Evolutionary conservation across 352 stramenopile genomes (phyloP), one percentile per base, ranked within the genome.

Genomic region (Aphanomyces astaci): DNA sequence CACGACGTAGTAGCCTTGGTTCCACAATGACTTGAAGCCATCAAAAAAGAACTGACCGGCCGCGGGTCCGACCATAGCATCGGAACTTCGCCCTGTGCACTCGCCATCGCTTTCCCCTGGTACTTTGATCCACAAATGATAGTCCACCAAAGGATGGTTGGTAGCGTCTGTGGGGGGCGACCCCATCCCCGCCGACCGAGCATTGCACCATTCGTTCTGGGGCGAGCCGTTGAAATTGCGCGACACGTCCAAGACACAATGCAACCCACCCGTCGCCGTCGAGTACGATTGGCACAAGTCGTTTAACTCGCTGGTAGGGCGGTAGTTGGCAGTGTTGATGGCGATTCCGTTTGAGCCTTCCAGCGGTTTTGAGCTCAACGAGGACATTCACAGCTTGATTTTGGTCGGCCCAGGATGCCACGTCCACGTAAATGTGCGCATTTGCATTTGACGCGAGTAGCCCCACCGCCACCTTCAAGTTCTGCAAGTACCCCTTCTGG

Each of bases 271-370:
- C 10, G 57, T 65, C 5, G 4, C 31, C 7, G 7, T 53, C 4
- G 57, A 65, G 57, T 55, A 92, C 54, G 74, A 86, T 36, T 49
- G 70, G 69, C 81, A 92, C 3, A 88, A 66, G 17, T 62, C 69
- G 4, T 76, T 64, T 7, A 92, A 70, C n/a, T 79, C 72, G 49
- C 49, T 63, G 27, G 71, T 87, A 4, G 79, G 77, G 63, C 82
- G 81, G 57, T 89, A 92, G 75, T 92, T 88, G 63, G 80, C 81
- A 48, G 80, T 88, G 73, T 88, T 88, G 55, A 92, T 76, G 39
- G 76, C 75, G 63, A 91, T 89, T 15, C 81, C 83, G n/a, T 67
- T 87, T 86, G 48, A 91, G 53, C 0, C 65, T 73, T 0, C 64
- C 45, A 3, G 55, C 53, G n/a, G 31, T 36, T 5, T 65, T 66